These are phyloP conservation scores for Hypericum perforatum DNA, from an alignment of 345 rosid species.

Conservation along the genomic window DNA sequence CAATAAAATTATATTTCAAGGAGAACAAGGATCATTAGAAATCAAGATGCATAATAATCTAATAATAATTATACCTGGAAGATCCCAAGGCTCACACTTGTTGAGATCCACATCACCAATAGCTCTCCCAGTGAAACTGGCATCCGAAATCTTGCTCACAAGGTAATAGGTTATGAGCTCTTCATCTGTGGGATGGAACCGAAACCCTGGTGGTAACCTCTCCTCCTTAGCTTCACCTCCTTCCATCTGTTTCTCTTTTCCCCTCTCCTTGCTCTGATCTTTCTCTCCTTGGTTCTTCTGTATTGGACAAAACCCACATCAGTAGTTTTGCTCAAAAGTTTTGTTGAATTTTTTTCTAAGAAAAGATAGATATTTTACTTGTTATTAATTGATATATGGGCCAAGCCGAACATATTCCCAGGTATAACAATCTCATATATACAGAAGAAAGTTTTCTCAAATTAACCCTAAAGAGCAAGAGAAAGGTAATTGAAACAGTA, in stretches of 20 bases:
- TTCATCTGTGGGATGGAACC: slow-evolving; percentile 96
- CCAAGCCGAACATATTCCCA: too few relatives aligned
- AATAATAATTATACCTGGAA: slow-evolving; percentile 53
- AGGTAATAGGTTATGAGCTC: slow-evolving; percentile 86
- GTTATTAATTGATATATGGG: too few relatives aligned
- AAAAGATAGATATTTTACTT: too few relatives aligned
- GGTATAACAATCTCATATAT: too few relatives aligned
- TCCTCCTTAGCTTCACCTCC: slow-evolving; percentile 45
- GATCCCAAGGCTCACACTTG: slow-evolving; percentile 99
- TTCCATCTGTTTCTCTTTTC: slow-evolving; percentile 17
- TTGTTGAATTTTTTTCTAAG: not conserved
- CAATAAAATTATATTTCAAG: too few relatives aligned
- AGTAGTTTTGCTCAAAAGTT: slow-evolving; percentile 1
- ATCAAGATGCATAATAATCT: not conserved
- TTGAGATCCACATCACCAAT: slow-evolving; percentile 91
- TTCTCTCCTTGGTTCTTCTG: slow-evolving; percentile 19
- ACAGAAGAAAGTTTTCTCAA: too few relatives aligned
- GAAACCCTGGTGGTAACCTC: slow-evolving; percentile 82
- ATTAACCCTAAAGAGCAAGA: slow-evolving; percentile 4
- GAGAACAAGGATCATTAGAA: not conserved
- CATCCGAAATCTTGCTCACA: slow-evolving; percentile 76
- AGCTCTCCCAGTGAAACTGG: slow-evolving; percentile 75
- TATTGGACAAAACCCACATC: slow-evolving; percentile 14
- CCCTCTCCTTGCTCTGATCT: slow-evolving; percentile 16
- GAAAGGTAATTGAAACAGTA: not conserved